Evolutionary conservation across 1,139 yeast species (phyloP).

Genomic region (Kodamaea sp.): DNA sequence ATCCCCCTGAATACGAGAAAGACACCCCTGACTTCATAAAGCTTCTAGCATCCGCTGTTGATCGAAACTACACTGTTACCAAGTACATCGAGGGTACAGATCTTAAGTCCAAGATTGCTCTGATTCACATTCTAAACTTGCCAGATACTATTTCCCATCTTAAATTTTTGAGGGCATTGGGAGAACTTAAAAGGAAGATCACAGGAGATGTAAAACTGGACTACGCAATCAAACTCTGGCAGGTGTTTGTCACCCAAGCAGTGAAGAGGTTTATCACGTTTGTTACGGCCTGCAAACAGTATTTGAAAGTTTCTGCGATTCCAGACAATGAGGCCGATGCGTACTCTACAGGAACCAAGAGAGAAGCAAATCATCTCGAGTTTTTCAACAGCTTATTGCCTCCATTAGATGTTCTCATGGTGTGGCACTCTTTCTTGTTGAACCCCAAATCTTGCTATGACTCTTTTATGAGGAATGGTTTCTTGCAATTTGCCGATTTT

Average conservation of each 20-base stretch:
- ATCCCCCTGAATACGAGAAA: not conserved
- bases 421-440: slow-evolving; percentile 40
- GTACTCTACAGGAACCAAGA: slow-evolving; percentile 5
- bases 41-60: not conserved
- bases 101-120: not conserved
- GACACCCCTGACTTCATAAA: not conserved
- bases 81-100: not conserved
- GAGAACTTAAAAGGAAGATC: slow-evolving; percentile 20
- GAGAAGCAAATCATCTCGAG: slow-evolving; percentile 2
- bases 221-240: slow-evolving; percentile 25
- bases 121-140: slow-evolving; percentile 10
- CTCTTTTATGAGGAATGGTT: slow-evolving; percentile 25
- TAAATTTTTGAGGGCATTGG: slow-evolving; percentile 32
- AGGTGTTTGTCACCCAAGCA: slow-evolving; percentile 29
- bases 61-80: not conserved
- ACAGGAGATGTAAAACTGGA: slow-evolving; percentile 7
- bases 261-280: slow-evolving; percentile 31
- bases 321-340: slow-evolving; percentile 6
- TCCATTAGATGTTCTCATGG: slow-evolving; percentile 40
- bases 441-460: slow-evolving; percentile 32
- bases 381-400: slow-evolving; percentile 21
- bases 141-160: slow-evolving; percentile 27
- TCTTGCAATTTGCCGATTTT: slow-evolving; percentile 21
- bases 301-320: slow-evolving; percentile 1
- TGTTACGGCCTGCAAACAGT: slow-evolving; percentile 20